A percentile compares a stretch with the other conserved stretches of the same genome.
Evolutionary conservation across 2,329 filamentous ascomycete species (phyloP).

Genomic region (Coniosporium tulheliwenetii): DNA sequence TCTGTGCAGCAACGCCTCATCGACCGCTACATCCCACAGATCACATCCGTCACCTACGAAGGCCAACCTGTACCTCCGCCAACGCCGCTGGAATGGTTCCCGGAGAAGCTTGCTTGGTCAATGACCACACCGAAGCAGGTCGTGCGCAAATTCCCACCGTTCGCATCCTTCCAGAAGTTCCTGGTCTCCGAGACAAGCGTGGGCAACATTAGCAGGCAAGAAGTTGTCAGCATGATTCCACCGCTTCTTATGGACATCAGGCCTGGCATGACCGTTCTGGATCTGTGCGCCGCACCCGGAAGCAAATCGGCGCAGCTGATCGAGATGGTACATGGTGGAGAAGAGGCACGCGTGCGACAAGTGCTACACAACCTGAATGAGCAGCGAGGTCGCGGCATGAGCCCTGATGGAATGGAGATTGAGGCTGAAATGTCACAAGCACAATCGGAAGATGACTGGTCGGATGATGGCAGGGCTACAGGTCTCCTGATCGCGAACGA

Average conservation of each 20-base stretch:
- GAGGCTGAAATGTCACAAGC: constrained; percentile 19
- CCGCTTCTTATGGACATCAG: constrained; percentile 82
- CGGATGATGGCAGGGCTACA: constrained; percentile 73
- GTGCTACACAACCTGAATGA: constrained; percentile 49
- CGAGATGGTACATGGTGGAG: constrained; percentile 84
- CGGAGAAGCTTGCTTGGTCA: constrained; percentile 86
- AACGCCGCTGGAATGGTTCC: constrained; percentile 76
- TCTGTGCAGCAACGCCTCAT: constrained; percentile 80
- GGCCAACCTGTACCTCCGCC: constrained; percentile 71
- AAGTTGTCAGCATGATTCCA: constrained; percentile 98
- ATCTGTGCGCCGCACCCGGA: constrained; percentile 91
- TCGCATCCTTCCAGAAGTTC: constrained; percentile 93
- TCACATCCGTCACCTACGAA: constrained; percentile 70
- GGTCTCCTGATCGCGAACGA: constrained; percentile 92
- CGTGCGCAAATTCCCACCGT: constrained; percentile 82
- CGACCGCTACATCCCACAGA: constrained; percentile 79
- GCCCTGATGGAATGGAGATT: constrained; percentile 23
- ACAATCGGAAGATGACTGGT: constrained; percentile 36
- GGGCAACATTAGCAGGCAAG: constrained; percentile 93
- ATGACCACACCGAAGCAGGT: constrained; percentile 98
- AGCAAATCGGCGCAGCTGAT: constrained; percentile 94
- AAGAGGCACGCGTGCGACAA: constrained; percentile 70
- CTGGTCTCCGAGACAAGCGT: constrained; percentile 93
- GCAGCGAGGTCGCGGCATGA: constrained; percentile 42
- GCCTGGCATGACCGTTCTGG: constrained; percentile 83